Base-by-base conservation (phyloP, 2,329 filamentous ascomycete species). In the Cordyceps tenuipes region DNA sequence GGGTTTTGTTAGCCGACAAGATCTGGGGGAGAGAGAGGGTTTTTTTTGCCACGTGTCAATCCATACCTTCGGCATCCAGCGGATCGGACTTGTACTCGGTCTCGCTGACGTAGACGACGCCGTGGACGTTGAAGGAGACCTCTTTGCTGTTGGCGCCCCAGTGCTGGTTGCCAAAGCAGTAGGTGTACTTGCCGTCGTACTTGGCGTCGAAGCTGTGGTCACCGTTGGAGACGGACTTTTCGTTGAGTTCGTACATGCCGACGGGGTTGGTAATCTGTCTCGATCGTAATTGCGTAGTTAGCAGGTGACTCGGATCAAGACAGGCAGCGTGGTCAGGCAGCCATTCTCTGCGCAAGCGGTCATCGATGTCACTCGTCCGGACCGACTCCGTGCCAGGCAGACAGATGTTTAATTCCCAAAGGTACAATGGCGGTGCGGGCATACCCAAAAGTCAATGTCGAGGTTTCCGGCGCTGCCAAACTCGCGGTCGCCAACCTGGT, bases 81-180 rank as follows among this genome's bases (percentile, higher is more conserved):
- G 94, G 94, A 71, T 97, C 93, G 67, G 88, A 83, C 31, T 89
- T 84, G 62, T 88, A 82, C 68, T 97, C 93, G 62, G 83, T 80
- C 75, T 97, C 94, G 60, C 90, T 89, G 56, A 99, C 91, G 76
- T 97, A 99, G 71, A 99, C 93, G 66, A 99, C 91, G 68, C 94
- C 94, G 77, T 99, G 94, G 57, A 99, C 94, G 75, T 99, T 99
- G 85, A 99, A 99, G 60, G 91, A 96, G 58, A 99, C 93, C 75
- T 99, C 94, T 78, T 99, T 99, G 72, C 86, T 95, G 75, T 91
- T 91, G 62, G 92, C 91, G 62, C 90, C 90, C 91, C 93, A 99
- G 75, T 94, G 88, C 80, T 97, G 93, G 77, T 99, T 99, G 77
- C 94, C 95, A 79, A 99, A 99, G 85, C 94, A 99, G 85, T 99